Evolutionary conservation across 2,329 filamentous ascomycete species (phyloP).

Genomic region (Xylariales sp.): DNA sequence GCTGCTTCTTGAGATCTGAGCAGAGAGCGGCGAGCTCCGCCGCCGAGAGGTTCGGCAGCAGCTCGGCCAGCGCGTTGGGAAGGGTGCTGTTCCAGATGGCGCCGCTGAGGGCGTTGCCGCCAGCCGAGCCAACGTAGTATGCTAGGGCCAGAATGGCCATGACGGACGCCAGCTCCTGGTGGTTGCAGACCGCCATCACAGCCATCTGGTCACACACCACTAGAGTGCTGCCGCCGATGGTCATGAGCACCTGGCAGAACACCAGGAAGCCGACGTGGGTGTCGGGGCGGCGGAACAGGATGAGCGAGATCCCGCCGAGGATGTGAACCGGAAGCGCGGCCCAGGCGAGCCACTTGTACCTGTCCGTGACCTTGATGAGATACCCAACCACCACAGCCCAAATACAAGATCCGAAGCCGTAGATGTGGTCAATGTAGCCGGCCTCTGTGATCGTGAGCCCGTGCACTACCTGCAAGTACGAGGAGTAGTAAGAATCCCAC

Average conservation of each 20-base stretch:
- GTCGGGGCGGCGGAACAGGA: conserved; percentile 46
- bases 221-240: conserved; percentile 47
- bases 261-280: conserved; percentile 43
- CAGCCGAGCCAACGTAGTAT: conserved; percentile 29
- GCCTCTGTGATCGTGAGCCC: conserved; percentile 34
- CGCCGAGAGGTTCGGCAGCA: conserved; percentile 19
- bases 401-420: conserved; percentile 37
- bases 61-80: conserved; percentile 18
- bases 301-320: conserved; percentile 47
- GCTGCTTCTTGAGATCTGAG: conserved; percentile 26
- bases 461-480: conserved; percentile 41
- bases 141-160: conserved; percentile 38
- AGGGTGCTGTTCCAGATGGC: conserved; percentile 38
- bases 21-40: conserved; percentile 22
- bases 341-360: conserved; percentile 43
- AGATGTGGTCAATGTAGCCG: conserved; percentile 44
- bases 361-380: conserved; percentile 38
- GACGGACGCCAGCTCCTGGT: conserved; percentile 47
- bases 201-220: conserved; percentile 54
- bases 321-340: conserved; percentile 48
- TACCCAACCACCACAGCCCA: conserved; percentile 41
- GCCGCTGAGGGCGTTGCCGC: conserved; percentile 38
- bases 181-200: conserved; percentile 50
- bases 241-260: conserved; percentile 53
- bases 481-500: conserved; percentile 43